Percentiles rank a stretch among this genome's conserved stretches.
Evolutionary conservation across 306 rosid genomes (phyloP).

Genomic region (Ormosia emarginata): DNA sequence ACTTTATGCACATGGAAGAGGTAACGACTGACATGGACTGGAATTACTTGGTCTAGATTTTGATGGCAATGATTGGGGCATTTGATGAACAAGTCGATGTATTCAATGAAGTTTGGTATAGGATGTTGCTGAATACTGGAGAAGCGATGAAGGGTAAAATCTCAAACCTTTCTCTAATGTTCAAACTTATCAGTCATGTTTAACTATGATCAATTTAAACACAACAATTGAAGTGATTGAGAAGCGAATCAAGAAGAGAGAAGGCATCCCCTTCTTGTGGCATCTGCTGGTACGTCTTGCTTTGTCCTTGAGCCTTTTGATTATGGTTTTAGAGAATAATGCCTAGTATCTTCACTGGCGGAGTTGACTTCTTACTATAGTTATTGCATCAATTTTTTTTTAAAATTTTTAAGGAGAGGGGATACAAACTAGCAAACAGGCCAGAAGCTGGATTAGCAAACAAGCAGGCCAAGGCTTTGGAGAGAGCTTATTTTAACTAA

Average conservation of each 20-base stretch:
- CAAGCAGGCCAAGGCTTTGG: slow-evolving; percentile 59
- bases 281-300: slow-evolving; percentile 57
- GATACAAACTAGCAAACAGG: slow-evolving; percentile 48
- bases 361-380: background rate
- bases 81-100: slow-evolving; percentile 86
- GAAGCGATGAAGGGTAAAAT: slow-evolving; percentile 56
- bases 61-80: slow-evolving; percentile 74
- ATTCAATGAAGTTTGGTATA: slow-evolving; percentile 82
- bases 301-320: background rate
- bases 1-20: slow-evolving; percentile 67
- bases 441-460: slow-evolving; percentile 55
- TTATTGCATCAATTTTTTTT: background rate
- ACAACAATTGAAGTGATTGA: slow-evolving; percentile 62
- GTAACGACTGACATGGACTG: slow-evolving; percentile 48
- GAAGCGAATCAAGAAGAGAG: slow-evolving; percentile 54
- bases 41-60: slow-evolving; percentile 72
- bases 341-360: background rate
- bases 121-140: slow-evolving; percentile 58
- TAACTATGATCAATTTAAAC: background rate
- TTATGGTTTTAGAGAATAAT: background rate
- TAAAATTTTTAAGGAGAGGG: slow-evolving; percentile 64
- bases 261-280: slow-evolving; percentile 68
- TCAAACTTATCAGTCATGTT: background rate
- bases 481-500: slow-evolving; percentile 51
- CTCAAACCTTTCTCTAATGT: background rate